phyloP scores from a whole-genome alignment of 2,329 filamentous ascomycete genomes.

The Fusarium armeniacum region DNA sequence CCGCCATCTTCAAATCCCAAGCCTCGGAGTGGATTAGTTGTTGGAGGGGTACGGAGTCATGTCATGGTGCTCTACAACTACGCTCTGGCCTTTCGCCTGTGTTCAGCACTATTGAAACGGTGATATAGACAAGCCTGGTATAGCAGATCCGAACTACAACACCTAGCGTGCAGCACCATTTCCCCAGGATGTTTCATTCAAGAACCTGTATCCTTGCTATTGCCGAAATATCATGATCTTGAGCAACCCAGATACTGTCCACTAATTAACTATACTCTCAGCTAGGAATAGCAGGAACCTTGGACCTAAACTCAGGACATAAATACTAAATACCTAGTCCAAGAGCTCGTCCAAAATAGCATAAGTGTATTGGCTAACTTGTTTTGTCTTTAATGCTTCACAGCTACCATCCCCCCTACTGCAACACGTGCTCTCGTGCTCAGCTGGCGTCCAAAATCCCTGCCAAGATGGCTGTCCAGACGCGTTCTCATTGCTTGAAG shows the following conservation, averaged over 20 bases:
- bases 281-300: neutral
- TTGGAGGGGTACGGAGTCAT: slow-evolving; percentile 30
- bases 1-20: slow-evolving; percentile 46
- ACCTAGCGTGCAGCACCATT: slow-evolving; percentile 3
- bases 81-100: neutral
- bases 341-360: neutral
- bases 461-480: slow-evolving; percentile 26
- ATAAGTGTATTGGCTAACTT: neutral
- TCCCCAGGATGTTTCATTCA: slow-evolving; percentile 1
- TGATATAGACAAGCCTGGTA: slow-evolving; percentile 31
- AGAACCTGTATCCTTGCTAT: slow-evolving; percentile 10
- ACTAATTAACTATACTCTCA: neutral
- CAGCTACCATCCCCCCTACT: no score
- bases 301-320: neutral
- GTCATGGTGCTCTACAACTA: neutral
- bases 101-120: neutral
- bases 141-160: slow-evolving; percentile 17
- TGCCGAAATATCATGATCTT: neutral
- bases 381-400: neutral
- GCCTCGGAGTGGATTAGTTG: slow-evolving; percentile 34
- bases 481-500: slow-evolving; percentile 41
- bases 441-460: slow-evolving; percentile 25
- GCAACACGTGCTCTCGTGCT: slow-evolving; percentile 45
- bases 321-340: neutral
- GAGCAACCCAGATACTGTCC: slow-evolving; percentile 24